These are phyloP conservation scores for Magnusiomyces ingens DNA, from an alignment of 1,139 yeast genomes.

Conservation along the genomic window DNA sequence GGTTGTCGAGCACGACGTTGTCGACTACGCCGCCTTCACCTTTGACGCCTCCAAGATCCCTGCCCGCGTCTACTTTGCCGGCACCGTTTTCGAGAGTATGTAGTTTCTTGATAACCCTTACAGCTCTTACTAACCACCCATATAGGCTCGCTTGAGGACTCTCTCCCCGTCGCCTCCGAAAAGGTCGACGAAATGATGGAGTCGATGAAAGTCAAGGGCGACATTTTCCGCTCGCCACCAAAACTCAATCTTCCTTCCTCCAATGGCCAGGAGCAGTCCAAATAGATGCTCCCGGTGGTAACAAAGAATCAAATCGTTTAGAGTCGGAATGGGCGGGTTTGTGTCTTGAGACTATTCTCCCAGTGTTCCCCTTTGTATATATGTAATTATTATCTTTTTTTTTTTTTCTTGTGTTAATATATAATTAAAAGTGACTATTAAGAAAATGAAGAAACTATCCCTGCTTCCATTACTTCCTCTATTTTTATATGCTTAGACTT, in stretches of 20 bases:
- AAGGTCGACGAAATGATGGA: conserved; percentile 27
- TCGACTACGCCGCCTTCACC: conserved; percentile 70
- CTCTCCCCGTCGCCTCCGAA: conserved; percentile 31
- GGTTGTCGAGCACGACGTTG: conserved; percentile 50
- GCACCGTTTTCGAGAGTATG: conserved; percentile 68
- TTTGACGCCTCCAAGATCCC: conserved; percentile 63
- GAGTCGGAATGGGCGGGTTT: too few species aligned
- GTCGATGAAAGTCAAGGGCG: conserved; percentile 37
- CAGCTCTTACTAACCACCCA: not conserved
- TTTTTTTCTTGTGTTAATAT: not conserved
- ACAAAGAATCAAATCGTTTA: too few species aligned
- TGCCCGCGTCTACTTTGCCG: conserved; percentile 57
- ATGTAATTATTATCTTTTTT: too few species aligned
- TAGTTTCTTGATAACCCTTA: conserved; percentile 1
- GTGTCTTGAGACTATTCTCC: too few species aligned
- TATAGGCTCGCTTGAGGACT: conserved; percentile 29
- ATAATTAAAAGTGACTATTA: too few species aligned
- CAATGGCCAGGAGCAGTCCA: not conserved
- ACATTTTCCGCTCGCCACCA: conserved; percentile 34
- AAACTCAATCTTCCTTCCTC: not conserved
- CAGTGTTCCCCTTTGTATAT: too few species aligned
- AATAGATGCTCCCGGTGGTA: not conserved
- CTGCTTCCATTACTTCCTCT: too few species aligned
- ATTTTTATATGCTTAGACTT: too few species aligned
- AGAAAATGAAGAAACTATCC: too few species aligned